Conservation (phyloP, 2,329 filamentous ascomycete genomes). For the Thelonectria discophora region DNA sequence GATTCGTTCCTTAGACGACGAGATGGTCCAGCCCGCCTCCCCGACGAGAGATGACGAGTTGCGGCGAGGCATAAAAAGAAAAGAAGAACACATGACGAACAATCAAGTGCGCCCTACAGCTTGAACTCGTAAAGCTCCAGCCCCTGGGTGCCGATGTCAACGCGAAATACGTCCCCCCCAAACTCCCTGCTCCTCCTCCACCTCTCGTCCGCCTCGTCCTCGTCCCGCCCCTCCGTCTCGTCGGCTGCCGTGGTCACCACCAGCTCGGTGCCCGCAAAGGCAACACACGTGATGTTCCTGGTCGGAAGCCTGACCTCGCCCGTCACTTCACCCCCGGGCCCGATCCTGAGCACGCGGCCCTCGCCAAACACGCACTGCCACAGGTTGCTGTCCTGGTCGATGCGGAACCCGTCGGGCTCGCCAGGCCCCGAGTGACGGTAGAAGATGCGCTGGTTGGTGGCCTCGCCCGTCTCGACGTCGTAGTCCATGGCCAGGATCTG, state of each 20-base stretch:
- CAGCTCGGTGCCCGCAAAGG: slow-evolving; percentile 78
- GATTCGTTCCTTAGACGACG: too few relatives aligned
- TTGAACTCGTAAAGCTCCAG: slow-evolving; percentile 71
- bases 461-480: slow-evolving; percentile 66
- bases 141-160: slow-evolving; percentile 79
- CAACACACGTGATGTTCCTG: slow-evolving; percentile 80
- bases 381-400: slow-evolving; percentile 85
- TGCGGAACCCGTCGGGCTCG: slow-evolving; percentile 83
- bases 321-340: slow-evolving; percentile 72
- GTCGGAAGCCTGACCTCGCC: slow-evolving; percentile 82
- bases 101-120: slow-evolving; percentile 49
- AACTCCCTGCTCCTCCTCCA: slow-evolving; percentile 60
- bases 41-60: too few relatives aligned
- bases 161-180: slow-evolving; percentile 77
- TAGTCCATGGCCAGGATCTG: slow-evolving; percentile 82
- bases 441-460: slow-evolving; percentile 75
- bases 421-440: slow-evolving; percentile 73
- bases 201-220: slow-evolving; percentile 61
- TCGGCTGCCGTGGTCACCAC: slow-evolving; percentile 81
- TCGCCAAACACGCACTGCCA: slow-evolving; percentile 91
- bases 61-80: too few relatives aligned
- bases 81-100: not conserved
- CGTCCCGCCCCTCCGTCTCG: slow-evolving; percentile 69
- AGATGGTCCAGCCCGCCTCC: too few relatives aligned
- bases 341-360: slow-evolving; percentile 77